Conservation (phyloP, 345 rosid genomes). For the Rhodamnia argentea region DNA sequence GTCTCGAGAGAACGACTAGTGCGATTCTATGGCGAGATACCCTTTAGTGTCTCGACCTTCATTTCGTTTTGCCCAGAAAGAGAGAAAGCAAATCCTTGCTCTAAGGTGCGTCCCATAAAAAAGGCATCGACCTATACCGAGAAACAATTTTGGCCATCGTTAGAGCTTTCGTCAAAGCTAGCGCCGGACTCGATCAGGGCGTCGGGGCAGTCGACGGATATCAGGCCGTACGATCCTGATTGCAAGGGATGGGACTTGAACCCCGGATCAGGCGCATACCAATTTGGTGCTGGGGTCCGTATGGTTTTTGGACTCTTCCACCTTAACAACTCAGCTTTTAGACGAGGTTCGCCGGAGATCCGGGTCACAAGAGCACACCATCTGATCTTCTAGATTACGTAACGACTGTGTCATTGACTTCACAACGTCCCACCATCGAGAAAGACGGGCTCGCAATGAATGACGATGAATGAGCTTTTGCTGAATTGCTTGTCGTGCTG, state of each 20-base stretch:
- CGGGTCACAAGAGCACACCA: not conserved
- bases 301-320: not conserved
- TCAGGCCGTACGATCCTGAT: not conserved
- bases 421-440: not conserved
- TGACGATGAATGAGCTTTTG: not conserved
- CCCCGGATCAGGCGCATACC: not conserved
- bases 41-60: not conserved
- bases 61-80: not conserved
- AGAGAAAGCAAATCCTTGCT: not conserved
- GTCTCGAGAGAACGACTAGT: not conserved
- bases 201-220: rapidly evolving
- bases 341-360: not conserved
- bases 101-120: not conserved
- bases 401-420: not conserved
- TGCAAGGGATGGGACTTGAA: not conserved
- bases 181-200: not conserved
- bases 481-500: not conserved
- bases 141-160: not conserved
- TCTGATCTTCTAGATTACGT: not conserved
- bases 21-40: not conserved
- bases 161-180: not conserved
- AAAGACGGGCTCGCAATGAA: not conserved
- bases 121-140: not conserved
- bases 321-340: not conserved
- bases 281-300: not conserved